Base-by-base conservation (phyloP, 495 filamentous ascomycete genomes). In the Talaromyces thailandensis region DNA sequence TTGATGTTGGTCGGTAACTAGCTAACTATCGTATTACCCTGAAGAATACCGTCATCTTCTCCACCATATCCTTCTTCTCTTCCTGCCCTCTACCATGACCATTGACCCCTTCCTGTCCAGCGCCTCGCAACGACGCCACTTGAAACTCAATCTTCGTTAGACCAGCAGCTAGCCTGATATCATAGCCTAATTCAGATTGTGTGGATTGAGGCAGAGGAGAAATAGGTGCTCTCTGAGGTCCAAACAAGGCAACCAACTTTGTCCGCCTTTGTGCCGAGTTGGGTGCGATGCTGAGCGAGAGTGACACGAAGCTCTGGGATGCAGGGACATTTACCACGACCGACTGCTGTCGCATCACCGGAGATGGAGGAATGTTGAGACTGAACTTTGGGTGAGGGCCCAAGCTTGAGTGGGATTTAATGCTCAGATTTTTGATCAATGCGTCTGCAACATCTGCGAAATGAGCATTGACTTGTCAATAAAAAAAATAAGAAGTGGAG, bases 61-160 rank as follows among this genome's bases (percentile, higher is more conserved):
- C 89, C 67, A 90, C 71, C 67, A 90, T 71, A 64, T 91, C 89
- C 61, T 82, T 76, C 61, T 84, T 86, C 6, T 80, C 77, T 11
- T 84, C 86, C 0, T 78, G 26, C 11, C 51, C 55, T n/a, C 14
- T 57, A 35, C 26, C 29, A 72, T 12, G 64, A 62, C 9, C 75
- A 73, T 51, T 70, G 61, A 65, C 80, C 84, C 51, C 73, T 70
- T 57, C 84, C 76, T 8, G 84, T 84, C 59, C 77, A 81, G 3
- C 85, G 80, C 16, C 86, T 74, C 5, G 83, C 79, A n/a, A 83
- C 84, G 68, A 89, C 24, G 21, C 81, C 35, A 88, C 69, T 51
- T 87, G 83, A 7, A 90, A 73, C 56, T 86, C 84, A 21, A 92
- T 79, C 31, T 82, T 79, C 64, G 87, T 92, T 21, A 84, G 76